A percentile compares a stretch with the other conserved stretches of the same genome.
Conservation (phyloP, 805 yeast species). For the Spathaspora sp. region DNA sequence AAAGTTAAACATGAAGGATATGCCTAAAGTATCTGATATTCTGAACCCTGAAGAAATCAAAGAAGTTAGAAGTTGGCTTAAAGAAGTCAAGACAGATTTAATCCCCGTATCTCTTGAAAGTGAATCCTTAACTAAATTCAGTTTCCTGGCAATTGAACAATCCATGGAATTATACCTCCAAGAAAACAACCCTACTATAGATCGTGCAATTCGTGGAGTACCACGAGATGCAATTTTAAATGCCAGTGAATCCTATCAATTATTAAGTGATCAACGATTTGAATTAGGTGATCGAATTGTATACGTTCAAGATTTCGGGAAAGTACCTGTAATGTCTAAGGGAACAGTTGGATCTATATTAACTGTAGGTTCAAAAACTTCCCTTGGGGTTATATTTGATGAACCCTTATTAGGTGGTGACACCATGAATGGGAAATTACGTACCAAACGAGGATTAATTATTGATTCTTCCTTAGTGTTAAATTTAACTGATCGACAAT, state of each 20-base stretch:
- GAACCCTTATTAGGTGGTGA: slow-evolving; percentile 78
- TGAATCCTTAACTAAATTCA: slow-evolving; percentile 67
- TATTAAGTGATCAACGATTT: slow-evolving; percentile 72
- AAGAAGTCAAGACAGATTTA: slow-evolving; percentile 45
- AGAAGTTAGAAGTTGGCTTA: slow-evolving; percentile 44
- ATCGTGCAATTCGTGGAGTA: slow-evolving; percentile 68
- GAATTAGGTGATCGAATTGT: slow-evolving; percentile 86
- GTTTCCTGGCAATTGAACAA: slow-evolving; percentile 65
- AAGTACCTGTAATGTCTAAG: slow-evolving; percentile 79
- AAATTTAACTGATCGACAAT: slow-evolving; percentile 71
- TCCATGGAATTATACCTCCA: slow-evolving; percentile 43
- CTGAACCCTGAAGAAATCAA: slow-evolving; percentile 42
- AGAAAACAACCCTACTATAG: slow-evolving; percentile 40
- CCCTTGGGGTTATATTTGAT: slow-evolving; percentile 82
- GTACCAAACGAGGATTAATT: slow-evolving; percentile 76
- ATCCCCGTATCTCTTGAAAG: slow-evolving; percentile 70
- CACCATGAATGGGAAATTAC: slow-evolving; percentile 71
- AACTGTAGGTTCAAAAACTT: slow-evolving; percentile 56
- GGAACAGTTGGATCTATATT: slow-evolving; percentile 82
- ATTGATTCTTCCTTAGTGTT: slow-evolving; percentile 79
- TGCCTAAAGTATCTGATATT: slow-evolving; percentile 38
- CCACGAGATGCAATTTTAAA: slow-evolving; percentile 81
- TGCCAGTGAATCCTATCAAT: slow-evolving; percentile 67
- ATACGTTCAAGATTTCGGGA: slow-evolving; percentile 81
- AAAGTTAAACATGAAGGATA: slow-evolving; percentile 18